Conservation (phyloP, 306 rosid genomes). For the Vigna angularis region DNA sequence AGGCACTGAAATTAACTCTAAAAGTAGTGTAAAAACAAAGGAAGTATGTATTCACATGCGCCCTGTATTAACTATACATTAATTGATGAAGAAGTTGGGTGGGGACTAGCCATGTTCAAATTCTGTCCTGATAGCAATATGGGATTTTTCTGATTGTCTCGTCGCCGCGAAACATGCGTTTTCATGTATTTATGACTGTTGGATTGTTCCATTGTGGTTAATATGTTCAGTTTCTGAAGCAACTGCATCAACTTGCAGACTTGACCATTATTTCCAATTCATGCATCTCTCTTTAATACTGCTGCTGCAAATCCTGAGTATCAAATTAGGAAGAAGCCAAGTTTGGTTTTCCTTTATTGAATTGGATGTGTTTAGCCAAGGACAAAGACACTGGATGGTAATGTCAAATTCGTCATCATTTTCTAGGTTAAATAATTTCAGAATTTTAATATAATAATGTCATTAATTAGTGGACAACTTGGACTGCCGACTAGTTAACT, state of each 20-base stretch:
- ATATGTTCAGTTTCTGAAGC: neutral
- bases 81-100: neutral
- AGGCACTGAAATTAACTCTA: too few relatives aligned
- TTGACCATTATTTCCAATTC: conserved; percentile 40
- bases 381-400: conserved; percentile 24
- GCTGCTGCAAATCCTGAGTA: neutral
- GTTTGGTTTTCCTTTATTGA: conserved; percentile 17
- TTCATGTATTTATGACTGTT: neutral
- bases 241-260: conserved; percentile 29
- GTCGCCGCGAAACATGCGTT: conserved; percentile 39
- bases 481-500: conserved; percentile 48
- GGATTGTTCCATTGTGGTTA: neutral
- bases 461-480: conserved; percentile 40
- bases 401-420: conserved; percentile 40
- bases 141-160: conserved; percentile 28
- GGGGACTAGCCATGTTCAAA: conserved; percentile 11
- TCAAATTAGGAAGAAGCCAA: neutral
- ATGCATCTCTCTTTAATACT: conserved; percentile 34
- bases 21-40: too few relatives aligned
- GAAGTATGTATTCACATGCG: too few relatives aligned
- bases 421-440: neutral
- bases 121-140: conserved; percentile 3
- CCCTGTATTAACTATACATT: neutral
- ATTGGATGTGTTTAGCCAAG: conserved; percentile 19
- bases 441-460: neutral